Evolutionary conservation across 805 yeast genomes (phyloP).

Genomic region (Candida tammaniensis): DNA sequence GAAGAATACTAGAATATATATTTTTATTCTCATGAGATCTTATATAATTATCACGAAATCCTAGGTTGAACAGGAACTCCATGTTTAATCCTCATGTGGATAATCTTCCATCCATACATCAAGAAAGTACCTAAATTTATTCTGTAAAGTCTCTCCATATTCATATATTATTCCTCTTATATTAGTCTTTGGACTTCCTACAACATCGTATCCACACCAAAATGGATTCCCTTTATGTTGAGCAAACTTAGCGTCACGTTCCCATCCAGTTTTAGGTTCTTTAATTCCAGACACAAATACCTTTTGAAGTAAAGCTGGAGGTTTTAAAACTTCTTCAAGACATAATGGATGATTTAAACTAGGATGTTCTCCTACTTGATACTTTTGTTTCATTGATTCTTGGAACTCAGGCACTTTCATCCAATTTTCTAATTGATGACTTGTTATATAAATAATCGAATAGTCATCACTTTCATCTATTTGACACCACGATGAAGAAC

Average conservation of each 20-base stretch:
- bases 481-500: constrained; percentile 40
- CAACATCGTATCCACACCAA: constrained; percentile 35
- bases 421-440: constrained; percentile 35
- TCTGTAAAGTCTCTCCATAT: constrained; percentile 12
- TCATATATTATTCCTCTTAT: constrained; percentile 19
- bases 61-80: too few relatives aligned
- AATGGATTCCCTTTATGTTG: constrained; percentile 18
- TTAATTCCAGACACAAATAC: constrained; percentile 14
- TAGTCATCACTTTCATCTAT: constrained; percentile 22
- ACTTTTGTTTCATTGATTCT: constrained; percentile 16
- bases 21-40: too few relatives aligned
- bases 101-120: too few relatives aligned
- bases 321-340: constrained; percentile 22
- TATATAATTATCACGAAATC: too few relatives aligned
- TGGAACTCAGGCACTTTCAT: constrained; percentile 15
- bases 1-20: too few relatives aligned
- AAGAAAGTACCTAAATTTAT: constrained; percentile 16
- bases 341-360: constrained; percentile 19
- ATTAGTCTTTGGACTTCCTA: constrained; percentile 21
- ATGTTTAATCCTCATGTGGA: too few relatives aligned
- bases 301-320: constrained; percentile 20
- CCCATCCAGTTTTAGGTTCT: constrained; percentile 31
- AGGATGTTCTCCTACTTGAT: constrained; percentile 6
- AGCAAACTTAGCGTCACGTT: constrained; percentile 15
- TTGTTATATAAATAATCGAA: constrained; percentile 27